phyloP scores from a whole-genome alignment of 805 yeast genomes.

The Candida ponderosae region DNA sequence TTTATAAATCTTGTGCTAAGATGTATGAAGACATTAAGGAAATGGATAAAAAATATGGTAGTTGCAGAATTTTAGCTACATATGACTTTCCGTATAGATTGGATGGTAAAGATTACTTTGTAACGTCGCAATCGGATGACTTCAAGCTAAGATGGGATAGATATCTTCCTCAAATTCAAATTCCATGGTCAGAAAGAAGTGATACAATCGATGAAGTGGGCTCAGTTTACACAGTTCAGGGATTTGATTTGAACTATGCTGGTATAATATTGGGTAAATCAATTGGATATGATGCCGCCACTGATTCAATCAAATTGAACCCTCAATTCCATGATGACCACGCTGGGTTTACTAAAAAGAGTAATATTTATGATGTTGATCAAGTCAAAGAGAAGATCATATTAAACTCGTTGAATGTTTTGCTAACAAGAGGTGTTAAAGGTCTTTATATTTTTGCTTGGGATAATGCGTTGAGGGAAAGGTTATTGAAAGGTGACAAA shows the following conservation, averaged over 20 bases:
- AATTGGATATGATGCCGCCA: constrained; percentile 28
- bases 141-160: constrained; percentile 40
- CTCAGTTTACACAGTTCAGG: constrained; percentile 39
- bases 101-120: constrained; percentile 37
- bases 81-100: constrained; percentile 39
- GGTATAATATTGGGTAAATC: constrained; percentile 38
- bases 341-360: constrained; percentile 37
- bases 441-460: constrained; percentile 36
- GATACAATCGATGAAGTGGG: constrained; percentile 42
- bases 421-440: constrained; percentile 37
- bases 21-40: constrained; percentile 29
- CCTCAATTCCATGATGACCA: constrained; percentile 35
- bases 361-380: constrained; percentile 28
- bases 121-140: constrained; percentile 30
- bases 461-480: constrained; percentile 29
- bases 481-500: constrained; percentile 15
- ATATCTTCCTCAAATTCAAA: constrained; percentile 29
- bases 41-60: constrained; percentile 27
- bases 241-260: constrained; percentile 39
- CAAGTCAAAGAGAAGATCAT: constrained; percentile 31
- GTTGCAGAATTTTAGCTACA: constrained; percentile 34
- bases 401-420: constrained; percentile 35
- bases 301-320: constrained; percentile 24
- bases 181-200: constrained; percentile 38
- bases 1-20: constrained; percentile 33